Conservation (phyloP, 805 yeast genomes). For the Teunomyces pallodes region DNA sequence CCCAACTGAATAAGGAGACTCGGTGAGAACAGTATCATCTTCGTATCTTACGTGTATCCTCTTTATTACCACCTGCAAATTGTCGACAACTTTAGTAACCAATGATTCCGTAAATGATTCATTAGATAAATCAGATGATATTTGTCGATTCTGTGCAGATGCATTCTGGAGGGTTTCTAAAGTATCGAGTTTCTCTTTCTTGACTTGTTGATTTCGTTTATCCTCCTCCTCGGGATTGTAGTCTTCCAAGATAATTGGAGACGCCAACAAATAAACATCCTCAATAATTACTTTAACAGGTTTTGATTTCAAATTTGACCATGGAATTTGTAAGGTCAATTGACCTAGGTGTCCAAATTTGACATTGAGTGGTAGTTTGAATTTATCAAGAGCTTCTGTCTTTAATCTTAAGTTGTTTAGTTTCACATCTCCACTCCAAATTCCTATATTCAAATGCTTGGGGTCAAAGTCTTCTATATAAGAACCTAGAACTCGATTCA, state of each 20-base stretch:
- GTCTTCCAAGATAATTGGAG: conserved; percentile 63
- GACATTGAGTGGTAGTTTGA: conserved; percentile 84
- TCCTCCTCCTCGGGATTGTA: conserved; percentile 56
- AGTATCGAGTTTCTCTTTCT: conserved; percentile 62
- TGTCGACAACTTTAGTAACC: conserved; percentile 87
- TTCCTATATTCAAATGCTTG: conserved; percentile 89
- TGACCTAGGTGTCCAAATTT: conserved; percentile 88
- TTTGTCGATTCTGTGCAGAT: conserved; percentile 23
- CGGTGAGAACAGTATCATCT: conserved; percentile 69
- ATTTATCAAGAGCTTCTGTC: conserved; percentile 83
- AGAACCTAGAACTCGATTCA: conserved; percentile 61
- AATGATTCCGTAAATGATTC: conserved; percentile 85
- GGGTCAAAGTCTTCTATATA: conserved; percentile 96
- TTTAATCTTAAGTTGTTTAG: conserved; percentile 73
- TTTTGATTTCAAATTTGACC: conserved; percentile 90
- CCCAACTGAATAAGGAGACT: conserved; percentile 78
- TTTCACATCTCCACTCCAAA: conserved; percentile 97
- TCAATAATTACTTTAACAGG: conserved; percentile 88
- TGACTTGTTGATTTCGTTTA: conserved; percentile 58
- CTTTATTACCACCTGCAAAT: conserved; percentile 84
- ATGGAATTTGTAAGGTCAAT: conserved; percentile 87
- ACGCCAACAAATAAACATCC: conserved; percentile 79
- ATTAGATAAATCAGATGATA: conserved; percentile 45
- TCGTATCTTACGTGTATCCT: conserved; percentile 93
- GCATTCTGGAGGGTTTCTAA: conserved; percentile 63